phyloP scores from a whole-genome alignment of 1,284 basidiomycete species.

The Austroboletus niveus region DNA sequence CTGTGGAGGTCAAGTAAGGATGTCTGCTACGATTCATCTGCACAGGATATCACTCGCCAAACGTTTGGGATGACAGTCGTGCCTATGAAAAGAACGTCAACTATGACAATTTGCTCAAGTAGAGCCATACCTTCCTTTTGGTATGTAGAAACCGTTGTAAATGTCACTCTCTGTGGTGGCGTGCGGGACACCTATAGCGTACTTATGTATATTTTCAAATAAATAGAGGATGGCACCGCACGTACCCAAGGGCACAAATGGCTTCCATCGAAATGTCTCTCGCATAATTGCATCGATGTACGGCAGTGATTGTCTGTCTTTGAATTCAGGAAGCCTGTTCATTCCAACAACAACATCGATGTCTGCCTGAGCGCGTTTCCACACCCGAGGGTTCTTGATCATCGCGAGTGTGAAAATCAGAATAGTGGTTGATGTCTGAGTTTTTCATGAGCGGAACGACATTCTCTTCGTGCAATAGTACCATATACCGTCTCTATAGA shows the following conservation, averaged over 20 bases:
- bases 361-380: conserved; percentile 35
- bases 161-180: conserved; percentile 8
- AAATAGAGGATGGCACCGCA: not conserved
- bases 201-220: not conserved
- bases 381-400: conserved; percentile 32
- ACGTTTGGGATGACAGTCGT: conserved; percentile 12
- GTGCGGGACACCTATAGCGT: conserved; percentile 10
- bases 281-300: conserved; percentile 38
- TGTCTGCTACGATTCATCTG: too few relatives aligned
- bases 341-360: conserved; percentile 37
- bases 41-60: conserved; percentile 11
- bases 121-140: conserved; percentile 19
- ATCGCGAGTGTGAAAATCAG: conserved; percentile 32
- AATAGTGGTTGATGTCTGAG: not conserved
- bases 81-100: not conserved
- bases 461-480: too few relatives aligned
- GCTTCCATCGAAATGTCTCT: conserved; percentile 32
- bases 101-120: not conserved
- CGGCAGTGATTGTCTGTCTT: conserved; percentile 36
- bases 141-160: conserved; percentile 21
- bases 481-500: conserved; percentile 16
- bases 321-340: conserved; percentile 38
- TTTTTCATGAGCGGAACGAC: not conserved
- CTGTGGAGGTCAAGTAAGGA: not conserved
- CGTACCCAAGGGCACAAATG: conserved; percentile 15